Percentiles rank a stretch among this genome's conserved stretches.
Conservation (phyloP, 1,284 basidiomycete genomes). For the Trametes pubescens region DNA sequence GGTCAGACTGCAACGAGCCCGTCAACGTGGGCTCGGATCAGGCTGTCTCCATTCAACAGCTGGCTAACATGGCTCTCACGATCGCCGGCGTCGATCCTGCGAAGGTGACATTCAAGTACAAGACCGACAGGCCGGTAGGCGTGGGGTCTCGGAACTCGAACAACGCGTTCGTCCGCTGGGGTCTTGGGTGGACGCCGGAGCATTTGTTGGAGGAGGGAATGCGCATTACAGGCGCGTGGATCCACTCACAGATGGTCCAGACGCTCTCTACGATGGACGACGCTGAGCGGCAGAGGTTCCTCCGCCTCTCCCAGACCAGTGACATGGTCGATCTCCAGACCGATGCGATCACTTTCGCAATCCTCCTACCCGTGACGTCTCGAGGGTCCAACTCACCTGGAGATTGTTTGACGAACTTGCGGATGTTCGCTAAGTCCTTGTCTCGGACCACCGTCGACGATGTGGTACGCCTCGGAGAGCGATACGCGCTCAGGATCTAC, state of each 20-base stretch:
- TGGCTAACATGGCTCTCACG: conserved; percentile 52
- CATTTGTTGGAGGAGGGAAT: conserved; percentile 55
- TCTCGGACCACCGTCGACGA: conserved; percentile 56
- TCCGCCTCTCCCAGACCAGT: conserved; percentile 21
- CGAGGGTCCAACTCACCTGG: conserved; percentile 46
- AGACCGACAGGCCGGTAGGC: conserved; percentile 50
- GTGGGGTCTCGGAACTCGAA: conserved; percentile 62
- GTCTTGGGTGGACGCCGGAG: conserved; percentile 53
- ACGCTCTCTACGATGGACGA: conserved; percentile 25
- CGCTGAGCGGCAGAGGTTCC: conserved; percentile 3
- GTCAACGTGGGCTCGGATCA: conserved; percentile 63
- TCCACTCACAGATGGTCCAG: conserved; percentile 48
- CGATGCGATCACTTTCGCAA: conserved; percentile 53
- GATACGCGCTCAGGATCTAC: conserved; percentile 54
- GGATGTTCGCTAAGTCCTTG: conserved; percentile 53
- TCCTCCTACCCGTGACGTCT: conserved; percentile 67
- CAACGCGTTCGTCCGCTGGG: conserved; percentile 48
- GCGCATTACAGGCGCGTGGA: conserved; percentile 55
- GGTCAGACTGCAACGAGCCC: conserved; percentile 45
- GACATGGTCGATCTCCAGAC: conserved; percentile 45
- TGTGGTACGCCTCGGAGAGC: conserved; percentile 41
- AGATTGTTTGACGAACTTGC: conserved; percentile 53
- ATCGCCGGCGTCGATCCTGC: conserved; percentile 43
- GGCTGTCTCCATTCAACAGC: conserved; percentile 52
- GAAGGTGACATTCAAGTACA: conserved; percentile 43